These are phyloP conservation scores for Alisma plantagoaquatica DNA, from an alignment of 106 monocot genomes.

Conservation along the genomic window DNA sequence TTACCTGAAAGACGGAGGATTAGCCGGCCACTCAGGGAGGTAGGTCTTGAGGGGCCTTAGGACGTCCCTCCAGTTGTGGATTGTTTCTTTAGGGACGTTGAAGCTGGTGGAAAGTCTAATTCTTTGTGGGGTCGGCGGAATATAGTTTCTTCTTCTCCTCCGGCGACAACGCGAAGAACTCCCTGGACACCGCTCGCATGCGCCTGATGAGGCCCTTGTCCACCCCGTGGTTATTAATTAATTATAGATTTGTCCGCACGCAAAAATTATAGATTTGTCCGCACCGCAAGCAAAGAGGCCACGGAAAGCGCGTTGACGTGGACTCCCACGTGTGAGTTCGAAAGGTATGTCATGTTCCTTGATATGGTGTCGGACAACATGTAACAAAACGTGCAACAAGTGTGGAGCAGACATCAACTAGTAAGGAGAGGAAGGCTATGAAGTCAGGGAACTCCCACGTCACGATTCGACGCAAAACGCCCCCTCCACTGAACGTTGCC, in stretches of 20 bases:
- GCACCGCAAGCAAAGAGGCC: too few relatives aligned
- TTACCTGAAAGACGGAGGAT: conserved; percentile 38
- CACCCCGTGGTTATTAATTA: conserved; percentile 41
- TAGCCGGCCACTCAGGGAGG: conserved; percentile 40
- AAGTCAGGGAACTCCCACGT: too few relatives aligned
- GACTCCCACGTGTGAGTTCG: too few relatives aligned
- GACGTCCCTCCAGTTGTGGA: conserved; percentile 37
- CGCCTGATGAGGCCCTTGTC: conserved; percentile 10
- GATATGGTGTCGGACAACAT: too few relatives aligned
- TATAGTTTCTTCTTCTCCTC: conserved; percentile 30
- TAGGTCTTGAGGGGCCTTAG: conserved; percentile 38
- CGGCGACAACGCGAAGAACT: conserved; percentile 41
- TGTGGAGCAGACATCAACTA: too few relatives aligned
- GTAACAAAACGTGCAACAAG: too few relatives aligned
- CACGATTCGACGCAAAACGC: too few relatives aligned
- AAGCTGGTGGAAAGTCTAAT: conserved; percentile 44
- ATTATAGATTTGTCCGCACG: too few relatives aligned
- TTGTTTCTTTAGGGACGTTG: conserved; percentile 31
- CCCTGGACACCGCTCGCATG: conserved; percentile 23
- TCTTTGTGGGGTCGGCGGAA: conserved; percentile 32
- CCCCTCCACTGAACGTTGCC: too few relatives aligned
- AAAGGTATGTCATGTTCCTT: neutral
- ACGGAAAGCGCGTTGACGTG: neutral
- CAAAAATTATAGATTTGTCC: too few relatives aligned
- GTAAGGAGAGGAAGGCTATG: too few relatives aligned